These are phyloP conservation scores for Plantago major DNA, from an alignment of 257 asterid genomes.

Conservation along the genomic window DNA sequence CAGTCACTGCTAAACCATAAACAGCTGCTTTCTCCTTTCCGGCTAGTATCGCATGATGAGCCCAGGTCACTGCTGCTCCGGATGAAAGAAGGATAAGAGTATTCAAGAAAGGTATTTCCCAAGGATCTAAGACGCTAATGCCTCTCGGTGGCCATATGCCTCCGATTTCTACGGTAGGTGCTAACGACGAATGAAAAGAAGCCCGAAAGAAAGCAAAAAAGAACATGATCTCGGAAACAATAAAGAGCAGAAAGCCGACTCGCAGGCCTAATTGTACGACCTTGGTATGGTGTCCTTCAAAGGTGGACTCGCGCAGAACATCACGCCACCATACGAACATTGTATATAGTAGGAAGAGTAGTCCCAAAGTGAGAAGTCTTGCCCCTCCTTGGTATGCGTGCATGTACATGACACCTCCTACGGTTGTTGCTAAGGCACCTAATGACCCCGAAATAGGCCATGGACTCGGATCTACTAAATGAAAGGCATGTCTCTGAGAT, in stretches of 20 bases:
- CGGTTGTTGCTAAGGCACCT: no score
- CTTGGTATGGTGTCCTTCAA: neutral
- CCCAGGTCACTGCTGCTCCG: constrained; percentile 12
- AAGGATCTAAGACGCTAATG: constrained; percentile 19
- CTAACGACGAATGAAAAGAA: constrained; percentile 20
- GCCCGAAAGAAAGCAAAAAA: neutral
- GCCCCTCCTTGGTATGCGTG: no score
- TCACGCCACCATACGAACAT: neutral
- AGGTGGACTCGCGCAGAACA: neutral
- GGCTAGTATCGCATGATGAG: constrained; percentile 10
- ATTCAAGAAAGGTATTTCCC: neutral
- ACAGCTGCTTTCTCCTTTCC: neutral
- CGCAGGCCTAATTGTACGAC: no score
- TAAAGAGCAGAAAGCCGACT: no score
- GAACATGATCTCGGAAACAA: no score
- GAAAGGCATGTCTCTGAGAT: no score
- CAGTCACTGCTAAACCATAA: no score
- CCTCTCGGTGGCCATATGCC: constrained; percentile 14
- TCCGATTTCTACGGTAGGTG: constrained; percentile 19
- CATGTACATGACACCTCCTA: no score
- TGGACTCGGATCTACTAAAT: no score
- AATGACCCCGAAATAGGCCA: no score
- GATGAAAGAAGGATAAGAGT: neutral
- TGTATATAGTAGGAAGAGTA: neutral
- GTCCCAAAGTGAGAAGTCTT: constrained; percentile 23